These are phyloP conservation scores for Phytophthora crassamura DNA, from an alignment of 352 stramenopile genomes.

Conservation along the genomic window DNA sequence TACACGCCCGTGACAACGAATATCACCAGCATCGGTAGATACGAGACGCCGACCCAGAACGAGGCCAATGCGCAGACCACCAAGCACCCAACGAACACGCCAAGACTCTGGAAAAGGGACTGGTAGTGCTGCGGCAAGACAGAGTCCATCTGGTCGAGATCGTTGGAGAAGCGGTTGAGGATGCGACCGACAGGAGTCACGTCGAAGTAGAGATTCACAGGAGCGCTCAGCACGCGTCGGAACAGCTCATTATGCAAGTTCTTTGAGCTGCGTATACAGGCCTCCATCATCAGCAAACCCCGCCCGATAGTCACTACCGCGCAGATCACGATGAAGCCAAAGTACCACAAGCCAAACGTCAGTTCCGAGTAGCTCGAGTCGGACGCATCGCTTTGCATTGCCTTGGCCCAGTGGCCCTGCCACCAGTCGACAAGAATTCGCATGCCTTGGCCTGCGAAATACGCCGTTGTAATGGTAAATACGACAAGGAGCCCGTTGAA, in stretches of 20 bases:
- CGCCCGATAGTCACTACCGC: conserved; percentile 27
- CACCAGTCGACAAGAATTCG: conserved; percentile 43
- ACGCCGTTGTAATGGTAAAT: conserved; percentile 25
- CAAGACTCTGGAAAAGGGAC: conserved; percentile 36
- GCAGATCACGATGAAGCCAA: conserved; percentile 40
- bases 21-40: conserved; percentile 63
- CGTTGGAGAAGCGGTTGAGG: conserved; percentile 58
- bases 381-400: conserved; percentile 26
- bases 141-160: conserved; percentile 57
- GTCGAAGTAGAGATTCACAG: conserved; percentile 60
- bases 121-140: conserved; percentile 50
- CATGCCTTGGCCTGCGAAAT: conserved; percentile 25
- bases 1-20: conserved; percentile 80
- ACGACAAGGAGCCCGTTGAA: conserved; percentile 34
- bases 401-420: conserved; percentile 42
- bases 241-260: conserved; percentile 46
- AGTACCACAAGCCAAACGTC: conserved; percentile 47
- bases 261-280: conserved; percentile 38
- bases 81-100: conserved; percentile 40
- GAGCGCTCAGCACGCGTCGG: conserved; percentile 45
- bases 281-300: conserved; percentile 35
- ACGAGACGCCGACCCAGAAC: conserved; percentile 52
- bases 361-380: conserved; percentile 46
- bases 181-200: conserved; percentile 58
- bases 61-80: conserved; percentile 51